Percentiles rank a stretch among this genome's conserved stretches.
Evolutionary conservation across 2,329 filamentous ascomycete genomes (phyloP).

Genomic region (Arthrobotrys megalospora): DNA sequence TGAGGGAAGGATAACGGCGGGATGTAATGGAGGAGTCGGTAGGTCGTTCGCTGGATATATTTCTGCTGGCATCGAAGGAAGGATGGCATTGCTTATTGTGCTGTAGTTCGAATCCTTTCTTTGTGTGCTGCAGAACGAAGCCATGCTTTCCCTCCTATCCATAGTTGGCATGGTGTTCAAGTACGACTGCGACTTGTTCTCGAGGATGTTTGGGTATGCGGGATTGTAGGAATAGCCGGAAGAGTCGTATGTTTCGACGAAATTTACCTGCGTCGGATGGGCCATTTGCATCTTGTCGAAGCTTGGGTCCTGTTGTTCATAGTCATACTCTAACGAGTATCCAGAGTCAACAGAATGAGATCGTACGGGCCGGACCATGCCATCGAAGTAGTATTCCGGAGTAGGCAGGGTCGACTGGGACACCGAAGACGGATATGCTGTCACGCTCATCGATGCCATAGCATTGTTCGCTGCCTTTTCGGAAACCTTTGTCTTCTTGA

Average conservation of each 20-base stretch:
- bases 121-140: constrained; percentile 46
- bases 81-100: constrained; percentile 37
- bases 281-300: constrained; percentile 61
- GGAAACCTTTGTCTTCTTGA: constrained; percentile 94
- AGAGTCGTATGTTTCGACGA: constrained; percentile 59
- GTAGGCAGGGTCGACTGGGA: constrained; percentile 74
- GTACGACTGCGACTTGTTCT: constrained; percentile 60
- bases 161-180: constrained; percentile 57
- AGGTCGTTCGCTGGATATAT: constrained; percentile 58
- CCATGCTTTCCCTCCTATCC: constrained; percentile 59
- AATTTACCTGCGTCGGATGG: constrained; percentile 59
- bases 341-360: constrained; percentile 68
- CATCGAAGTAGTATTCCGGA: constrained; percentile 82
- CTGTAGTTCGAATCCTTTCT: constrained; percentile 50
- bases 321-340: constrained; percentile 66
- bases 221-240: constrained; percentile 51
- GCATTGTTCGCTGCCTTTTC: constrained; percentile 76
- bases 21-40: constrained; percentile 57
- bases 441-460: constrained; percentile 62
- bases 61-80: constrained; percentile 60
- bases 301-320: constrained; percentile 57
- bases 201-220: constrained; percentile 66
- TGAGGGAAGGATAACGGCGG: constrained; percentile 52
- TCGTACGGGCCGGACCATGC: constrained; percentile 67
- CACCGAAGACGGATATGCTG: constrained; percentile 61